Percentiles rank a stretch among this genome's conserved stretches.
phyloP scores from a whole-genome alignment of 1,284 basidiomycete genomes.

The Puccinia triticina region DNA sequence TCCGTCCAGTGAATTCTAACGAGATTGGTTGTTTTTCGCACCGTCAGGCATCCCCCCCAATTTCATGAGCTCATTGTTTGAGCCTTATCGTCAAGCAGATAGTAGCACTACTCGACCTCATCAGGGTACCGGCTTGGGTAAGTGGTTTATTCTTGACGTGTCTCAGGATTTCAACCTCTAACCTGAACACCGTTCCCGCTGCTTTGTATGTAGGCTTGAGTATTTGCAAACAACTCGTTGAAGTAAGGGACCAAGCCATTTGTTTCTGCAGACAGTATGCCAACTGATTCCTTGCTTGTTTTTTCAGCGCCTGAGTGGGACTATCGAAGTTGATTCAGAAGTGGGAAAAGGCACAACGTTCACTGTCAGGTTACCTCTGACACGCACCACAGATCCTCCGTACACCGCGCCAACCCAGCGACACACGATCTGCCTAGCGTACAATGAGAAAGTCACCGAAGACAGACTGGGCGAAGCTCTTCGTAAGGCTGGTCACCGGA shows the following conservation, averaged over 20 bases:
- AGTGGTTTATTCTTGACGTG: background rate
- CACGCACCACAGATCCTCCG: background rate
- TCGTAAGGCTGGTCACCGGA: constrained; percentile 28
- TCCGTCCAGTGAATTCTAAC: background rate
- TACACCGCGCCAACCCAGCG: background rate
- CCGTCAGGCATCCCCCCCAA: constrained; percentile 30
- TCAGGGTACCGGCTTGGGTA: constrained; percentile 54
- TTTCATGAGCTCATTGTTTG: constrained; percentile 53
- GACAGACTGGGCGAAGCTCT: constrained; percentile 3
- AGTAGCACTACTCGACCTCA: constrained; percentile 54
- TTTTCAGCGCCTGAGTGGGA: constrained; percentile 30
- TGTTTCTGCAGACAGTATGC: background rate
- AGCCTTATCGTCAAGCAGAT: constrained; percentile 54
- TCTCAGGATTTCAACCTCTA: background rate
- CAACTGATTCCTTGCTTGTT: background rate
- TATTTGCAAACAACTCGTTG: constrained; percentile 49
- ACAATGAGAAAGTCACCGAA: constrained; percentile 35
- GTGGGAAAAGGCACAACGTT: constrained; percentile 45
- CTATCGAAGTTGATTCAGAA: constrained; percentile 39
- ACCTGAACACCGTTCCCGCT: background rate
- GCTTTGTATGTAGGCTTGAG: constrained; percentile 30
- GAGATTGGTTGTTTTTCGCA: background rate
- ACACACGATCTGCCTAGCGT: constrained; percentile 39
- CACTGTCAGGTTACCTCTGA: constrained; percentile 28
- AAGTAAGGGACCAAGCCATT: constrained; percentile 17